These are phyloP conservation scores for Crithidia fasciculata DNA, from an alignment of 208 protist species.

Conservation along the genomic window DNA sequence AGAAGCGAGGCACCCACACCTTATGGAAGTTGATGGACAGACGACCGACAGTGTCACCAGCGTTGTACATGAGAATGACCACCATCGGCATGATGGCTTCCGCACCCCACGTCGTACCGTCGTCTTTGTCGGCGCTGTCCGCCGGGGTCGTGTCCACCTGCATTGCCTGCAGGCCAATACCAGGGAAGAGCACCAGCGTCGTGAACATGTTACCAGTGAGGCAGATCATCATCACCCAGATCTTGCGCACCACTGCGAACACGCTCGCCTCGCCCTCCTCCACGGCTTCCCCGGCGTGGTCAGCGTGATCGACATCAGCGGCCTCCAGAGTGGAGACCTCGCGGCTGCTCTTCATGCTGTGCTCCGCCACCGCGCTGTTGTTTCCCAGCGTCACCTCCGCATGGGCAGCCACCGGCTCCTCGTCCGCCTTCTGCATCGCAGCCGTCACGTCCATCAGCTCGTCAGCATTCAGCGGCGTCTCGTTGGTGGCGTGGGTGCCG, in stretches of 20 bases:
- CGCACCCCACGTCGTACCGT: slow-evolving; percentile 20
- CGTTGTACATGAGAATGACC: slow-evolving; percentile 47
- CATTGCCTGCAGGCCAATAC: slow-evolving; percentile 43
- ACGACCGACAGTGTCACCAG: slow-evolving; percentile 36
- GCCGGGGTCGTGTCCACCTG: slow-evolving; percentile 2
- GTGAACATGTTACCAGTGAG: slow-evolving; percentile 39
- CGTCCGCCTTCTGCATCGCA: not conserved
- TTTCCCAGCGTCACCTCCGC: not conserved
- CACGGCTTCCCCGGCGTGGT: not conserved
- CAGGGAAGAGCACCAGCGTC: slow-evolving; percentile 46
- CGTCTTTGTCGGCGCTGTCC: not conserved
- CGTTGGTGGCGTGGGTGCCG: not conserved
- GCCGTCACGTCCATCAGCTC: not conserved
- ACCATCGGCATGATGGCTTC: slow-evolving; percentile 49
- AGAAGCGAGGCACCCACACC: slow-evolving; percentile 31
- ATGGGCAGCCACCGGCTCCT: too few species aligned
- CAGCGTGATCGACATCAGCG: too few species aligned
- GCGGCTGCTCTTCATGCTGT: slow-evolving; percentile 1
- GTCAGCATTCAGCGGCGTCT: not conserved
- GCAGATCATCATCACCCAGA: slow-evolving; percentile 51
- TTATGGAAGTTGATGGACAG: slow-evolving; percentile 29
- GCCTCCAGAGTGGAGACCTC: not conserved
- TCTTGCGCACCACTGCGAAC: slow-evolving; percentile 35
- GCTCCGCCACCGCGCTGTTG: not conserved
- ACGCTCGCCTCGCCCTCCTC: slow-evolving; percentile 26